Evolutionary conservation across 140 eudicot genomes (phyloP).

Genomic region (Bidens hawaiensis): DNA sequence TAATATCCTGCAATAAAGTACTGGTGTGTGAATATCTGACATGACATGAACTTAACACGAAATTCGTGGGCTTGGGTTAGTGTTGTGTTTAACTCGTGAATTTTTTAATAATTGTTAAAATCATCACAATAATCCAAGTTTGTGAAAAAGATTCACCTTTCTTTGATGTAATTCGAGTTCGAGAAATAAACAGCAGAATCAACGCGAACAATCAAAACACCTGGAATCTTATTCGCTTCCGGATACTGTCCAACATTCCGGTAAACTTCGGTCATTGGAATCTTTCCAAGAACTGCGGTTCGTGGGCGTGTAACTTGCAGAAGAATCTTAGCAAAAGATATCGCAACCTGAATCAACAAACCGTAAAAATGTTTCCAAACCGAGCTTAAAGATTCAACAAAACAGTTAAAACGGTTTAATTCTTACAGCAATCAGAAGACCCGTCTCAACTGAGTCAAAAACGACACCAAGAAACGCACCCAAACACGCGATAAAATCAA

Average conservation of each 20-base stretch:
- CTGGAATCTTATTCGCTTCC: conserved; percentile 61
- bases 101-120: too few relatives aligned
- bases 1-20: conserved; percentile 43
- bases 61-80: too few relatives aligned
- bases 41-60: too few relatives aligned
- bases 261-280: conserved; percentile 69
- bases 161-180: conserved; percentile 68
- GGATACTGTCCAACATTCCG: conserved; percentile 73
- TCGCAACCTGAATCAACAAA: conserved; percentile 44
- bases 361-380: not conserved
- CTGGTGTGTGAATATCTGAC: too few relatives aligned
- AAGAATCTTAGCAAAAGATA: conserved; percentile 76
- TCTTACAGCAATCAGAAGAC: conserved; percentile 82
- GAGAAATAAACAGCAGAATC: conserved; percentile 88
- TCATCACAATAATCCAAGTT: not conserved
- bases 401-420: not conserved
- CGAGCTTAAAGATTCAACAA: not conserved
- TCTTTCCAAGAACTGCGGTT: conserved; percentile 67
- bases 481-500: conserved; percentile 78
- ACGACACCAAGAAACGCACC: conserved; percentile 90
- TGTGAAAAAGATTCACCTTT: conserved; percentile 41
- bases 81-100: too few relatives aligned
- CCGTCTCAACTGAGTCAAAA: conserved; percentile 70
- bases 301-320: conserved; percentile 86
- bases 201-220: conserved; percentile 57